Evolutionary conservation across 257 asterid species (phyloP), one percentile per base, ranked within the genome.

Genomic region (Plantago major): DNA sequence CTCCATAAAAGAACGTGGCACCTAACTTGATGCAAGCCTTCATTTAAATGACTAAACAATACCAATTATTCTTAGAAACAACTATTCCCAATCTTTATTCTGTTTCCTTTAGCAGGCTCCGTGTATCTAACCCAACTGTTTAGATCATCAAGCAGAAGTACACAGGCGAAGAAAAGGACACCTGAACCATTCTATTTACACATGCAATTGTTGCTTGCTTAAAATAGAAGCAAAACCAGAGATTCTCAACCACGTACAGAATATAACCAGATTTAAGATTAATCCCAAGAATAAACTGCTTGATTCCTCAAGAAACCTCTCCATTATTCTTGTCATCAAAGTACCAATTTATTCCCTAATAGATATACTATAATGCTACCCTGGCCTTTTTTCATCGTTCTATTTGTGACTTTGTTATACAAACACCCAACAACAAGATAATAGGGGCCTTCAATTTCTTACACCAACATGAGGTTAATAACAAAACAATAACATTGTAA

Each of bases 191-290:
- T 63, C 49, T 46, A 67, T 53, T 51, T 22, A 33, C 54, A 44
- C 62, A 58, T 70, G 37, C 71, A 55, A 67, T 42, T 69, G 76
- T 54, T 60, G 67, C 73, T 89, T 81, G 88, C 90, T 81, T 82
- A 71, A 58, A 59, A 69, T 54, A 74, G 56, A 87, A 81, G 97
- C 83, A 84, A 85, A 52, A 58, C 63, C 56, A 57, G 74, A 78
- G 78, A 82, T 80, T 77, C 87, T 82, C 62, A 72, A 67, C 77
- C 70, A 66, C 68, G 54, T 54, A 55, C 63, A 67, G 73, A 65
- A 40, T 30, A 30, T 30, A 78, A 81, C 59, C 65, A 65, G 68
- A 52, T n/a, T 42, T 70, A 68, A 74, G 72, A 63, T 49, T 67
- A 60, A 69, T 64, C 55, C 62, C 11, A 56, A 47, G 54, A 46